These are phyloP conservation scores for Pseudogymnoascus sp. DNA, from an alignment of 2,329 filamentous ascomycete genomes.

Conservation along the genomic window DNA sequence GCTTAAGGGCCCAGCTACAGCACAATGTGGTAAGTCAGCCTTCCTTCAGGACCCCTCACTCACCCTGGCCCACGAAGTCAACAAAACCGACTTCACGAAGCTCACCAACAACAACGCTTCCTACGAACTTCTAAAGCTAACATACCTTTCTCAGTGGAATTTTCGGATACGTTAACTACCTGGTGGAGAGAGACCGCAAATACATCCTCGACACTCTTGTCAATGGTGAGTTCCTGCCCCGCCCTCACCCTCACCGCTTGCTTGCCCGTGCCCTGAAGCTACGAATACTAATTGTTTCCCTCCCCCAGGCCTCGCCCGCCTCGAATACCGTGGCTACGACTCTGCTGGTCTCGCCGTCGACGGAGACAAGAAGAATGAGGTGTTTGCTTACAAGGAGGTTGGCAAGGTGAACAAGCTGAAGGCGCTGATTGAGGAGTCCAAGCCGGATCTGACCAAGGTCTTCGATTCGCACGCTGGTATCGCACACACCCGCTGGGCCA, in stretches of 20 bases:
- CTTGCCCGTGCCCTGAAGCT: constrained; percentile 11
- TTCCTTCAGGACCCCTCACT: neutral
- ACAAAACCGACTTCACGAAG: neutral
- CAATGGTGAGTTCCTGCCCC: constrained; percentile 60
- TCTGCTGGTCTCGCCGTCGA: constrained; percentile 93
- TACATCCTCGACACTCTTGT: constrained; percentile 93
- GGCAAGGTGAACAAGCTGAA: constrained; percentile 97
- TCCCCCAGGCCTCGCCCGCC: constrained; percentile 70
- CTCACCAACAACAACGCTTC: neutral
- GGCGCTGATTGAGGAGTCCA: constrained; percentile 76
- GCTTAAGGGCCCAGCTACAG: neutral
- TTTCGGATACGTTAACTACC: constrained; percentile 98
- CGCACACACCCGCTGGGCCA: constrained; percentile 98
- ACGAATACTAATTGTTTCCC: neutral
- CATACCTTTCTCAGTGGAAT: constrained; percentile 57
- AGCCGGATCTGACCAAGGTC: constrained; percentile 80
- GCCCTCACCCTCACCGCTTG: constrained; percentile 9
- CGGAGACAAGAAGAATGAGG: constrained; percentile 98
- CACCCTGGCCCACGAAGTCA: neutral
- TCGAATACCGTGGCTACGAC: constrained; percentile 98
- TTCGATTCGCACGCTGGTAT: constrained; percentile 98
- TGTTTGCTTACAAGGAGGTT: constrained; percentile 96
- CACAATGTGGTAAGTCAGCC: neutral
- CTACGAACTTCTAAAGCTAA: neutral
- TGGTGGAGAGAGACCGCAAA: constrained; percentile 97